Percentiles rank a stretch among this genome's conserved stretches.
Conservation (phyloP, 768 basidiomycete species). For the Kwoniella shandongensis region DNA sequence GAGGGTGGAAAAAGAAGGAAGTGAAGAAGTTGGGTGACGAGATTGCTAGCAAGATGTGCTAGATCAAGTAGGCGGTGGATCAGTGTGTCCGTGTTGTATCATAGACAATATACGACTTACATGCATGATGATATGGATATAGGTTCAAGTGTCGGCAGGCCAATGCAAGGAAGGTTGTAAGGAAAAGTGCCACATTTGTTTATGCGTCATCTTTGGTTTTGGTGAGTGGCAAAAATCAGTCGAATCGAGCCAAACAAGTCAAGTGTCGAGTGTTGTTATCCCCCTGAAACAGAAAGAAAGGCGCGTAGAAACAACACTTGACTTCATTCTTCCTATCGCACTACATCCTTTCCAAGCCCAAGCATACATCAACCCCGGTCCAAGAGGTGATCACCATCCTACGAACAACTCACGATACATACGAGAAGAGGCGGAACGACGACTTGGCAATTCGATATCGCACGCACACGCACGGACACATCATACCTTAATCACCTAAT, state of each 20-base stretch:
- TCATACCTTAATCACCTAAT: slow-evolving; percentile 1
- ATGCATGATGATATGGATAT: too few species aligned
- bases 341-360: too few species aligned
- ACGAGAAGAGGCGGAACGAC: not conserved
- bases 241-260: not conserved
- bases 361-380: too few species aligned
- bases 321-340: too few species aligned
- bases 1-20: slow-evolving; percentile 66
- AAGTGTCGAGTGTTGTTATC: not conserved
- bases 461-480: not conserved
- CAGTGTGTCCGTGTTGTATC: not conserved
- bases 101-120: too few species aligned
- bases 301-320: too few species aligned
- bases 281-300: slow-evolving; percentile 1
- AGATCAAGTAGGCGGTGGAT: not conserved
- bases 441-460: not conserved
- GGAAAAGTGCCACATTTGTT: slow-evolving; percentile 1
- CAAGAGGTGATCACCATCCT: not conserved
- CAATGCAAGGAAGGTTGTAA: too few species aligned
- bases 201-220: not conserved
- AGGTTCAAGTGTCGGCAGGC: too few species aligned
- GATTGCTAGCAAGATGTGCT: slow-evolving; percentile 33
- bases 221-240: not conserved
- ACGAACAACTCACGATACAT: not conserved
- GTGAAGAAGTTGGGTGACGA: slow-evolving; percentile 67